phyloP scores from a whole-genome alignment of 2,329 filamentous ascomycete genomes.

The Exophiala lecanii-corni region DNA sequence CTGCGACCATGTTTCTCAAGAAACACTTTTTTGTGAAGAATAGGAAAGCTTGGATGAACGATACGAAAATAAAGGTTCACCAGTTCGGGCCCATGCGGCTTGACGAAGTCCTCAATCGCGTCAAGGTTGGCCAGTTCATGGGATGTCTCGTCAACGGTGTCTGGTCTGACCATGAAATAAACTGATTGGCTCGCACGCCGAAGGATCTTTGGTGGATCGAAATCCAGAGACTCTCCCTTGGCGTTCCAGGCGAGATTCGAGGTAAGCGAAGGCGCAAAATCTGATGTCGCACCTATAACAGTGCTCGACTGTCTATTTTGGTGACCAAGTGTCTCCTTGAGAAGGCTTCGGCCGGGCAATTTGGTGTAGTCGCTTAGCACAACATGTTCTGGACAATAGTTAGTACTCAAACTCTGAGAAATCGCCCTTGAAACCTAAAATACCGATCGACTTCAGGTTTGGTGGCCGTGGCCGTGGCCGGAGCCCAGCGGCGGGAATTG shows the following conservation, averaged over 20 bases:
- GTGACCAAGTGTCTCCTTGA: constrained; percentile 25
- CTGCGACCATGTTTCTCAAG: constrained; percentile 70
- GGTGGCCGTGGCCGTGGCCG: constrained; percentile 9
- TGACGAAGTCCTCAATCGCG: constrained; percentile 63
- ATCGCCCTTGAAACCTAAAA: constrained; percentile 22
- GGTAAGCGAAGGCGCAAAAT: not conserved
- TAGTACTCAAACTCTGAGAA: constrained; percentile 20
- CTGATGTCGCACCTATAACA: constrained; percentile 11
- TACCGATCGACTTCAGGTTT: constrained; percentile 21
- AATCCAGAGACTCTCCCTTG: not conserved
- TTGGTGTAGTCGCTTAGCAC: constrained; percentile 23
- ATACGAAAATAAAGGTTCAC: constrained; percentile 76
- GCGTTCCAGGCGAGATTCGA: constrained; percentile 10
- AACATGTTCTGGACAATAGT: constrained; percentile 14
- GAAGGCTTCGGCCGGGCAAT: constrained; percentile 18
- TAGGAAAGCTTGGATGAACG: constrained; percentile 77
- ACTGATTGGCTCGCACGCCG: not conserved
- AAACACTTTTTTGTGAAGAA: constrained; percentile 74
- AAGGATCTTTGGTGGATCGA: not conserved
- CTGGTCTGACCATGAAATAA: constrained; percentile 19
- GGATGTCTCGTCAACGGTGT: constrained; percentile 20
- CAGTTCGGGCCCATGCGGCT: constrained; percentile 68
- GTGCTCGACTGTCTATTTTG: constrained; percentile 2
- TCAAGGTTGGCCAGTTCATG: constrained; percentile 2
- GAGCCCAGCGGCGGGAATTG: constrained; percentile 15